Conservation (phyloP, 1,139 yeast species). For the Blastobotrys indianensis region DNA sequence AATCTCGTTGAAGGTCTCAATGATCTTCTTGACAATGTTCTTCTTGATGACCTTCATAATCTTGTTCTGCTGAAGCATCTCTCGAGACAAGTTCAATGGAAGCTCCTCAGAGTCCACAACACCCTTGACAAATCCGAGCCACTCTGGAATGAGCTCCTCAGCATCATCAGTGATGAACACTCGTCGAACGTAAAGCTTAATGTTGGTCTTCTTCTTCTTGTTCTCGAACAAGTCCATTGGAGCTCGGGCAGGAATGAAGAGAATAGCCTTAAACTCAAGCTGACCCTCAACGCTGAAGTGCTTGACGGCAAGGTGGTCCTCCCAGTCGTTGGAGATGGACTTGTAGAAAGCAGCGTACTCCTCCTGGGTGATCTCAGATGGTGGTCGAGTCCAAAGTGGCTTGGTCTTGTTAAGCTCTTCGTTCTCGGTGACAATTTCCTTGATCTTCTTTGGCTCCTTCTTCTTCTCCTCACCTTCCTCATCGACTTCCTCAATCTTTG, state of each 20-base stretch:
- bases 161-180: constrained; percentile 99
- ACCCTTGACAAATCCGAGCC: constrained; percentile 97
- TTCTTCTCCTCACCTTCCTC: constrained; percentile 57
- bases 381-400: constrained; percentile 99
- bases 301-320: constrained; percentile 98
- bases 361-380: constrained; percentile 94
- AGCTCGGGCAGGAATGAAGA: constrained; percentile 98
- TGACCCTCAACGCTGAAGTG: constrained; percentile 99
- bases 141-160: constrained; percentile 98
- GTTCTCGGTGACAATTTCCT: constrained; percentile 79
- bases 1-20: constrained; percentile 97
- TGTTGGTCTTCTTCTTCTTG: constrained; percentile 98
- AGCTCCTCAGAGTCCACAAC: constrained; percentile 99
- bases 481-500: constrained; percentile 69
- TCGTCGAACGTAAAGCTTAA: constrained; percentile 98
- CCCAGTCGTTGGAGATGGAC: constrained; percentile 99
- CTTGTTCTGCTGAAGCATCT: constrained; percentile 99
- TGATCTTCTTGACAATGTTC: constrained; percentile 97
- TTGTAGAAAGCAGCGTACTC: constrained; percentile 99
- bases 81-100: constrained; percentile 99
- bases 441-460: constrained; percentile 71
- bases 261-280: constrained; percentile 97
- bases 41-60: constrained; percentile 98
- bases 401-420: constrained; percentile 99
- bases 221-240: constrained; percentile 96